Evolutionary conservation across 805 yeast species (phyloP), one percentile per base, ranked within the genome.

Genomic region (Wickerhamiella galacta): DNA sequence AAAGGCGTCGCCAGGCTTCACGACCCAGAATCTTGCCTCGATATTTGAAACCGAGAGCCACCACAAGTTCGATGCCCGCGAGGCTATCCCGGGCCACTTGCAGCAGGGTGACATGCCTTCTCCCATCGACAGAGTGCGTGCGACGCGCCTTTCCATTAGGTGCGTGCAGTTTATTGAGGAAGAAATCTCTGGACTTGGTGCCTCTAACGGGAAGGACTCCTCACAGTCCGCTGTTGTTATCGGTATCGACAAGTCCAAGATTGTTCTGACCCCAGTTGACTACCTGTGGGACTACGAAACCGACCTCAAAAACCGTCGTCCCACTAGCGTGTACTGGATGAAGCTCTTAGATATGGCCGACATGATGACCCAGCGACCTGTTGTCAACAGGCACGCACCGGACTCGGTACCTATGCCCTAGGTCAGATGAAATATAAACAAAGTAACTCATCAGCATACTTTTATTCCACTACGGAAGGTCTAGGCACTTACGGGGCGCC

Each of bases 51-150:
- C 77, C 49, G 85, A 81, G 47, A 74, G 83, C 22, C 56, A 66
- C 24, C 80, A 78, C 30, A 66, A 64, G 43, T 90, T 80, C 52
- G 95, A 85, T 48, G 77, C 90, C 12, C 75, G 92, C 54, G 83
- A 94, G 4, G 96, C 96, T 11, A 72, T 85, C 39, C 98, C 98
- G 18, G 98, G 98, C 20, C 96, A 87, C 52, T 90, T 87, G 37
- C 98, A 90, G 64, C 98, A 90, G 60, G 98, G 98, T 53, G 90
- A 85, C 39, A 69, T 72, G 34, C 98, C 98, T 32, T 75, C 94
- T 6, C 82, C 96, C 5, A 78, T 85, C 62, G 98, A 90, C 54
- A 72, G 96, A 55, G 75, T 83, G 24, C 68, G 75, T 42, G 94
- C 93, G 5, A 74, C 85, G 4, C 71, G 96, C 53, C 76, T 77